Percentiles rank a stretch among this genome's conserved stretches.
phyloP scores from a whole-genome alignment of 1,284 basidiomycete species.

The Phaffia rhodozyma region DNA sequence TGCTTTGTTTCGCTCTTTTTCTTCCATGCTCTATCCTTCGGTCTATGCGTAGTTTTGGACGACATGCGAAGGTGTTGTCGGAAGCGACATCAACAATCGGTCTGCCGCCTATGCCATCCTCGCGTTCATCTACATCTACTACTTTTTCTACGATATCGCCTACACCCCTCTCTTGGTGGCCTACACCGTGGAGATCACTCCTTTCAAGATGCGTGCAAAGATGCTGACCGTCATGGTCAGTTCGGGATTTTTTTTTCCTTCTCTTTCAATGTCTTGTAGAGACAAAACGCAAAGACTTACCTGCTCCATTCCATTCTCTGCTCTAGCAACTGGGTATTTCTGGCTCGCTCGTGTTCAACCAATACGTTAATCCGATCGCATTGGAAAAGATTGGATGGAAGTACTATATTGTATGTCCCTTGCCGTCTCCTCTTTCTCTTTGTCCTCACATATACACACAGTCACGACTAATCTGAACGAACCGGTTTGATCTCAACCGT shows the following conservation, averaged over 20 bases:
- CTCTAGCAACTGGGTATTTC: conserved; percentile 13
- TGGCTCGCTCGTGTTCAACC: conserved; percentile 12
- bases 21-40: not conserved
- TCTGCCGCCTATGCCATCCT: conserved; percentile 46
- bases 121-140: conserved; percentile 60
- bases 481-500: no score
- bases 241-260: no score
- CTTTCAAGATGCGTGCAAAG: conserved; percentile 59
- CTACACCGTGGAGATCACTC: conserved; percentile 62
- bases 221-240: conserved; percentile 47
- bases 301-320: not conserved
- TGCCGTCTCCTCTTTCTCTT: not conserved
- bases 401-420: conserved; percentile 11
- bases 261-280: not conserved
- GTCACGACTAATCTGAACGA: no score
- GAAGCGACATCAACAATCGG: conserved; percentile 33
- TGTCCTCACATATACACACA: not conserved
- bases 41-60: conserved; percentile 45
- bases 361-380: conserved; percentile 16
- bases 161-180: conserved; percentile 53
- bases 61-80: conserved; percentile 52
- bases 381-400: conserved; percentile 6
- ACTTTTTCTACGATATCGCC: conserved; percentile 29
- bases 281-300: not conserved
- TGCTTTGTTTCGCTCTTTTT: no score